Conservation (phyloP, 352 stramenopile genomes). For the Phytophthora meadii region DNA sequence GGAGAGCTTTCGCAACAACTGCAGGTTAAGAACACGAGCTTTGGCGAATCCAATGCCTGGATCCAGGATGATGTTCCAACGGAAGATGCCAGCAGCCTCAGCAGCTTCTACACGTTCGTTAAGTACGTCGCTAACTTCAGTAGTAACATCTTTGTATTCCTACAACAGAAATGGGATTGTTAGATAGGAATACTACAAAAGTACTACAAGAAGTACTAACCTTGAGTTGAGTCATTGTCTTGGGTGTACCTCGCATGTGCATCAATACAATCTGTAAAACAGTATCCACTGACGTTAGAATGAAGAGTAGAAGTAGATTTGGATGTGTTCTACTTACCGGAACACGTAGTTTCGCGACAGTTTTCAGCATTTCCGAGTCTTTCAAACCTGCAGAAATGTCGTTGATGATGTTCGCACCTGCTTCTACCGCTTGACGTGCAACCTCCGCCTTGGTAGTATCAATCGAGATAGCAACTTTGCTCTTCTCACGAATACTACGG, state of each 20-base stretch:
- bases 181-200: neutral
- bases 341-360: constrained; percentile 87
- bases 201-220: constrained; percentile 23
- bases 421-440: constrained; percentile 88
- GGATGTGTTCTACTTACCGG: constrained; percentile 46
- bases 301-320: neutral
- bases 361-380: constrained; percentile 92
- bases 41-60: constrained; percentile 99
- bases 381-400: constrained; percentile 96
- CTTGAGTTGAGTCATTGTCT: constrained; percentile 95
- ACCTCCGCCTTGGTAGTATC: constrained; percentile 96
- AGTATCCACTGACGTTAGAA: constrained; percentile 3
- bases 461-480: constrained; percentile 93
- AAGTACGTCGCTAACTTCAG: constrained; percentile 88
- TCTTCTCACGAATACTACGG: constrained; percentile 77
- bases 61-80: constrained; percentile 97
- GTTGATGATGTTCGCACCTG: constrained; percentile 97
- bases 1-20: constrained; percentile 85
- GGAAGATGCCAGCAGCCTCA: constrained; percentile 87
- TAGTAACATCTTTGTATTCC: constrained; percentile 92
- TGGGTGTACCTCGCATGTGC: constrained; percentile 97
- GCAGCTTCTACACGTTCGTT: constrained; percentile 73
- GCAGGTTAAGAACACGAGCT: constrained; percentile 90
- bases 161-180: constrained; percentile 27
- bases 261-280: constrained; percentile 92